Percentiles rank a stretch among this genome's conserved stretches.
Evolutionary conservation across 768 basidiomycete species (phyloP).

Genomic region (Lentinula boryana): DNA sequence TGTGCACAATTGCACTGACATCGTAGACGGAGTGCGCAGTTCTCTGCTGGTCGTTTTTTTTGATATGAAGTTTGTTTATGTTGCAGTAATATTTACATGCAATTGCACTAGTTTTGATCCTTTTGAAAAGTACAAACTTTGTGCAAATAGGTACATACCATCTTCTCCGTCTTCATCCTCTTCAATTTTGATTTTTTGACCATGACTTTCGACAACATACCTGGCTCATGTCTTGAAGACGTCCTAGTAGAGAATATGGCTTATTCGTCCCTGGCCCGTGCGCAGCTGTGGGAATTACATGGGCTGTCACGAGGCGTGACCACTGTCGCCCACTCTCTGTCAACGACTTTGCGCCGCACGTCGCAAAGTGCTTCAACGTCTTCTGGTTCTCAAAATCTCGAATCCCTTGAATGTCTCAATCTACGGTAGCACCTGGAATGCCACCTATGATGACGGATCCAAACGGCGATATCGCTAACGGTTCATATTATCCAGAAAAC

Average conservation of each 20-base stretch:
- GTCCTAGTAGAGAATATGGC: background rate
- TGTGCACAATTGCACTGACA: background rate
- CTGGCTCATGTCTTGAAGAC: background rate
- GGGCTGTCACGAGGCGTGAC: background rate
- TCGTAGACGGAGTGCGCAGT: background rate
- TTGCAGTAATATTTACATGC: background rate
- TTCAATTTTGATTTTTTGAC: background rate
- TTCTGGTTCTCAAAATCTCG: background rate
- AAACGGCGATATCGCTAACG: conserved; percentile 48
- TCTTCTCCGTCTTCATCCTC: background rate
- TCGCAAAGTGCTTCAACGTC: background rate
- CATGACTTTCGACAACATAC: background rate
- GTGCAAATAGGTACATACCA: background rate
- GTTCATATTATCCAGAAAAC: conserved; percentile 66
- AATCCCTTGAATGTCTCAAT: conserved; percentile 39
- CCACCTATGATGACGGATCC: conserved; percentile 59
- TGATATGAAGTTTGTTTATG: background rate
- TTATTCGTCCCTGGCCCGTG: background rate
- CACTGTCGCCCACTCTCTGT: background rate
- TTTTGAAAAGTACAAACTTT: background rate
- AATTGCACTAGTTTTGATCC: background rate
- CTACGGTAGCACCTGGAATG: conserved; percentile 48
- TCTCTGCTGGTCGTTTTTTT: background rate
- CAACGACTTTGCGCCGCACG: background rate
- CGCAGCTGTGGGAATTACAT: background rate